Conservation (phyloP, 129 eudicot species). For the Helianthus annuus region DNA sequence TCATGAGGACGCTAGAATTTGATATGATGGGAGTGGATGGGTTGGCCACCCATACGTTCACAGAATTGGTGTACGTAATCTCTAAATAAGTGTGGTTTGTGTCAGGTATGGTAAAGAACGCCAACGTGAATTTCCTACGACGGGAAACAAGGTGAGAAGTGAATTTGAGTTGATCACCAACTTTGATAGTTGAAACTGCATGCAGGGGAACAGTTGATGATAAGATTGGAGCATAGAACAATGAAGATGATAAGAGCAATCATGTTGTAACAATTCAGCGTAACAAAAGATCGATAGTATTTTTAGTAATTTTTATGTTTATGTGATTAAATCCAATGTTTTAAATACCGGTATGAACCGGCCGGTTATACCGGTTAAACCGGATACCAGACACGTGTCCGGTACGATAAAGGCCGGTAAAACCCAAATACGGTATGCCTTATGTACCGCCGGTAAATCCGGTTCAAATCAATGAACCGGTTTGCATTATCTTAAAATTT, state of each 20-base stretch:
- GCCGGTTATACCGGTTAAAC: no score
- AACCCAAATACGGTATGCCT: no score
- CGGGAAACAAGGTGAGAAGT: slow-evolving; percentile 30
- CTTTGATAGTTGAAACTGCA: slow-evolving; percentile 17
- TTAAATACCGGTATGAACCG: no score
- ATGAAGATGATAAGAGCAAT: slow-evolving; percentile 18
- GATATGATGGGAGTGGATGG: slow-evolving; percentile 31
- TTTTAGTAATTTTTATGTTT: no score
- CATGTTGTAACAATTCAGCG: slow-evolving; percentile 17
- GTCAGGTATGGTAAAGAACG: slow-evolving; percentile 13
- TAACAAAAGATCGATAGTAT: no score
- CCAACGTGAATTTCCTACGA: slow-evolving; percentile 34
- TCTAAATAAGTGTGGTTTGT: slow-evolving; percentile 37
- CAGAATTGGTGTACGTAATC: slow-evolving; percentile 35
- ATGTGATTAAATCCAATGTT: no score
- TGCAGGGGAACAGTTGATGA: slow-evolving; percentile 11
- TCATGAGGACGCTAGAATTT: slow-evolving; percentile 21
- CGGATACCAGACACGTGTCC: no score
- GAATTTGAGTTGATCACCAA: slow-evolving; percentile 14
- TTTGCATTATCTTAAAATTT: no score
- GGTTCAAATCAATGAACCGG: no score
- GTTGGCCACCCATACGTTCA: slow-evolving; percentile 48
- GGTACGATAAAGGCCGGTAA: no score
- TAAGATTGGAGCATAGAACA: slow-evolving; percentile 7
- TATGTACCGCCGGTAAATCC: no score